A percentile compares a stretch with the other conserved stretches of the same genome.
Evolutionary conservation across 2,329 filamentous ascomycete genomes (phyloP).

Genomic region (Drechslerella dactyloides): DNA sequence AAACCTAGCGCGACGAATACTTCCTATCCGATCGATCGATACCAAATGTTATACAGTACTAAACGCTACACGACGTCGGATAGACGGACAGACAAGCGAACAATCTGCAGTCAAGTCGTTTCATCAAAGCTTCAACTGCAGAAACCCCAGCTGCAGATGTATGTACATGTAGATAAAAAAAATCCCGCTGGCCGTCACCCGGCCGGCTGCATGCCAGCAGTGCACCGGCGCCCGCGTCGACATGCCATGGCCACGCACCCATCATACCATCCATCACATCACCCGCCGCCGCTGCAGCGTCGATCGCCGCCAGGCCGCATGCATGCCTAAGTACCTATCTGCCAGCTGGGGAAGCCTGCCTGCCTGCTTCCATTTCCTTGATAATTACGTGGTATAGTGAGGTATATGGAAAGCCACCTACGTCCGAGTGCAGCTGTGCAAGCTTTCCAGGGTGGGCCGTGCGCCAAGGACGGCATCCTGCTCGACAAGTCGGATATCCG

Average conservation of each 20-base stretch:
- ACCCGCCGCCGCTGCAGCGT: not conserved
- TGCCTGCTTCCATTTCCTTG: not conserved
- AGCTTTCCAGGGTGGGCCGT: not conserved
- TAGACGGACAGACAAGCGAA: no score
- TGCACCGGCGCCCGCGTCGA: no score
- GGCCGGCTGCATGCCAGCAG: no score
- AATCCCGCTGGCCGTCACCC: not conserved
- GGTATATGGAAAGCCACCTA: no score
- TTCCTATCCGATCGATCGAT: no score
- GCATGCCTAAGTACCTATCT: not conserved
- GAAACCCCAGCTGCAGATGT: not conserved
- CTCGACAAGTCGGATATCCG: slow-evolving; percentile 1
- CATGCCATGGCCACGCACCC: not conserved
- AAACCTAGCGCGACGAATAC: no score
- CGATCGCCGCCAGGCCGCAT: not conserved
- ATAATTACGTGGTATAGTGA: not conserved
- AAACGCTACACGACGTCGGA: no score
- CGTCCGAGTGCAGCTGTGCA: not conserved
- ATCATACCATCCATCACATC: not conserved
- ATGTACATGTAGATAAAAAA: not conserved
- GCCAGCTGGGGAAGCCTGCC: not conserved
- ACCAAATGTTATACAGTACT: no score
- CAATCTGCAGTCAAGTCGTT: no score
- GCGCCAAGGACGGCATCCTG: not conserved
- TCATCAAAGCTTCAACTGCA: no score